These are phyloP conservation scores for Cordyceps cicadae DNA, from an alignment of 2,329 filamentous ascomycete genomes.

Conservation along the genomic window DNA sequence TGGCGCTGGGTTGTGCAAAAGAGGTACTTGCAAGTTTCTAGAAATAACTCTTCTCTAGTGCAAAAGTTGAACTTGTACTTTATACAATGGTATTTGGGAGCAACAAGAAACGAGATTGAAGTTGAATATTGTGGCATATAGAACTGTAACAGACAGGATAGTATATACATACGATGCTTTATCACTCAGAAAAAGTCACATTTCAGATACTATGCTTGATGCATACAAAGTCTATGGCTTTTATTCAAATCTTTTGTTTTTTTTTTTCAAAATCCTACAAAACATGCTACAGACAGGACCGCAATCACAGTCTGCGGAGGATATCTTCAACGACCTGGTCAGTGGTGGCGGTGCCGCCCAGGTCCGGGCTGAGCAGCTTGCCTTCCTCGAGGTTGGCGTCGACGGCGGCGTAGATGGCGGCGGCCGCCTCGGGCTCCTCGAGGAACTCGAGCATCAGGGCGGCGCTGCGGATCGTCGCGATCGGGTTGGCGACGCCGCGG, in stretches of 20 bases:
- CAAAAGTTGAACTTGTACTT: constrained; percentile 6
- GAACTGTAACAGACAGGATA: constrained; percentile 3
- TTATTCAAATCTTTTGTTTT: background rate
- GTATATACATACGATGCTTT: background rate
- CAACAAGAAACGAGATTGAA: background rate
- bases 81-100: background rate
- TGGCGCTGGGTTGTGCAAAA: constrained; percentile 6
- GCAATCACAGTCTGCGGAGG: constrained; percentile 47
- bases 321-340: constrained; percentile 83
- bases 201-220: background rate
- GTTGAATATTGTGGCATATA: constrained; percentile 2
- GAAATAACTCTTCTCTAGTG: constrained; percentile 9
- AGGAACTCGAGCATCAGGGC: constrained; percentile 96
- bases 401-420: constrained; percentile 82
- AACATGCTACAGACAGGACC: background rate
- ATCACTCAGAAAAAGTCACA: constrained; percentile 39
- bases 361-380: constrained; percentile 74
- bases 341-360: constrained; percentile 81
- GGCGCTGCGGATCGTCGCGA: constrained; percentile 84
- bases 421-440: constrained; percentile 76
- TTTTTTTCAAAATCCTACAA: background rate
- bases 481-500: constrained; percentile 86
- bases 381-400: constrained; percentile 84
- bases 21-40: background rate
- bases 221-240: background rate